Percentiles rank a stretch among this genome's conserved stretches.
These are phyloP conservation scores for Sonneratia alba DNA, from an alignment of 345 rosid genomes.

Conservation along the genomic window DNA sequence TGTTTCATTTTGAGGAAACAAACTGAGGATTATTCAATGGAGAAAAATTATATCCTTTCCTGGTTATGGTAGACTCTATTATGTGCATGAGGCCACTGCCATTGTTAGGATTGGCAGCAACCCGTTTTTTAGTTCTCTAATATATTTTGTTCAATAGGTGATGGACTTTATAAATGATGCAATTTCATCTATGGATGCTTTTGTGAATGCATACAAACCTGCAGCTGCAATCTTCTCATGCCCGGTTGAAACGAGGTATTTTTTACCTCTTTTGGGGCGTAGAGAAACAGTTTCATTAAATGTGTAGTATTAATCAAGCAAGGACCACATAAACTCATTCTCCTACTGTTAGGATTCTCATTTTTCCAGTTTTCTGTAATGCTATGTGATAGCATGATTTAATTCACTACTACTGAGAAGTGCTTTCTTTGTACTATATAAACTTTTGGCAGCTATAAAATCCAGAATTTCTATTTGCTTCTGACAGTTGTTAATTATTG, in stretches of 20 bases:
- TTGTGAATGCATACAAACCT: constrained; percentile 52
- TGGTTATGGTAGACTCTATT: neutral
- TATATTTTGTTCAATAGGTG: constrained; percentile 37
- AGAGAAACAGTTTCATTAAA: neutral
- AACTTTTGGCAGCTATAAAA: neutral
- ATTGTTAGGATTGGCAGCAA: too few relatives aligned
- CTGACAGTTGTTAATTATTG: constrained; percentile 2
- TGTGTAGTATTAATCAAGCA: neutral
- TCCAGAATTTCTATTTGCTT: neutral
- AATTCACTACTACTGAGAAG: neutral
- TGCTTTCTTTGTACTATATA: neutral
- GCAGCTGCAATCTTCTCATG: constrained; percentile 61
- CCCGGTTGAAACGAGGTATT: constrained; percentile 69
- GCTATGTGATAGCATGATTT: neutral
- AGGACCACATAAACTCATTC: neutral
- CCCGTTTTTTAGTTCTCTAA: neutral
- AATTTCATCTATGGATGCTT: constrained; percentile 76
- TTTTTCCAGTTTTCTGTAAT: neutral
- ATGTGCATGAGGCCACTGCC: too few relatives aligned
- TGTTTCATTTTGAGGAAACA: neutral
- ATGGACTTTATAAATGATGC: constrained; percentile 98
- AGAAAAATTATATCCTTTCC: neutral
- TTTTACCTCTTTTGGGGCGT: neutral
- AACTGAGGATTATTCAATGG: neutral
- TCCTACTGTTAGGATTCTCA: neutral